Percentiles rank a stretch among this genome's conserved stretches.
Conservation (phyloP, 2,329 filamentous ascomycete species). For the Hortaea sp. region DNA sequence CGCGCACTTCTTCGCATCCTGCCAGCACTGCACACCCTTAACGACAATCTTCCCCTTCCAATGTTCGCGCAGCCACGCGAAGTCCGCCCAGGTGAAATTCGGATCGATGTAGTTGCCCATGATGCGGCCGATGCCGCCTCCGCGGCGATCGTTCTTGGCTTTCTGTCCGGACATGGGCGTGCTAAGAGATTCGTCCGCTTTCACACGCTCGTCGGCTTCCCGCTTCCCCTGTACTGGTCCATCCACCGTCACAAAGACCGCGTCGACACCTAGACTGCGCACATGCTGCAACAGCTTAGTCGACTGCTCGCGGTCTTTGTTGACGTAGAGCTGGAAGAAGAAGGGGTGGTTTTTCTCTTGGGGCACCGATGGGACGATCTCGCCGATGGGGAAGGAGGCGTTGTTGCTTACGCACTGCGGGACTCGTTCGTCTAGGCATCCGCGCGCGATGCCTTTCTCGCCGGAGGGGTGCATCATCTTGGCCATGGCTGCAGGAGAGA, state of each 20-base stretch:
- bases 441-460: constrained; percentile 27
- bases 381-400: constrained; percentile 22
- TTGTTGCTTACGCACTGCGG: constrained; percentile 25
- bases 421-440: constrained; percentile 16
- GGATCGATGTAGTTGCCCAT: constrained; percentile 50
- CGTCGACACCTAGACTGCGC: constrained; percentile 38
- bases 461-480: constrained; percentile 28
- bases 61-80: constrained; percentile 32
- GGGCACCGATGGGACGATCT: constrained; percentile 18
- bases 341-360: constrained; percentile 22
- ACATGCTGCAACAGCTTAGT: constrained; percentile 41
- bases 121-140: constrained; percentile 45
- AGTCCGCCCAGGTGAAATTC: constrained; percentile 41
- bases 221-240: constrained; percentile 48
- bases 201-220: constrained; percentile 37
- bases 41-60: constrained; percentile 34
- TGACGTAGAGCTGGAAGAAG: constrained; percentile 55
- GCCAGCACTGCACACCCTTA: constrained; percentile 32
- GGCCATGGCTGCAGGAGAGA: constrained; percentile 29
- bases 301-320: constrained; percentile 45
- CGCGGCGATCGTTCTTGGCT: constrained; percentile 43
- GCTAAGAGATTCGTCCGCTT: constrained; percentile 37
- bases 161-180: constrained; percentile 43
- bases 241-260: constrained; percentile 51
- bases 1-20: constrained; percentile 33